Percentiles rank a stretch among this genome's conserved stretches.
Conservation (phyloP, 257 asterid species). For the Rehmannia glutinosa region DNA sequence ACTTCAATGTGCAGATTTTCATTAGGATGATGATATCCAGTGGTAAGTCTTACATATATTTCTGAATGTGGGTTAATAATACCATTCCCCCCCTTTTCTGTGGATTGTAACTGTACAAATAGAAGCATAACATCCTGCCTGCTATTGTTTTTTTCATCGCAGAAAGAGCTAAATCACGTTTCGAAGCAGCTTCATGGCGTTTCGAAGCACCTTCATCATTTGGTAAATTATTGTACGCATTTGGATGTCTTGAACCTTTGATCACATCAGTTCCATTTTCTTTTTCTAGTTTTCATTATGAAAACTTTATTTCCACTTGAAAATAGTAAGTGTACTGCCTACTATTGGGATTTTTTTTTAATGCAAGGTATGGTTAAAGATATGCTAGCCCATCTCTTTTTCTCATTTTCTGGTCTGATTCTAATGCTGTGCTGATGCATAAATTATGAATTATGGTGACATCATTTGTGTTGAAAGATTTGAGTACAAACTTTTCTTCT, state of each 20-base stretch:
- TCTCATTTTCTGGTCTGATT: neutral
- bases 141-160: slow-evolving; percentile 22
- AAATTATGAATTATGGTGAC: neutral
- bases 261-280: neutral
- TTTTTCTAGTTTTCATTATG: neutral
- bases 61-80: neutral
- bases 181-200: slow-evolving; percentile 50
- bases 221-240: slow-evolving; percentile 37
- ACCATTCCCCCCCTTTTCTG: too few species aligned
- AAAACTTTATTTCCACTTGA: neutral
- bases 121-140: neutral
- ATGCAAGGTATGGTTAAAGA: slow-evolving; percentile 1
- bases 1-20: neutral
- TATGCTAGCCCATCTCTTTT: neutral
- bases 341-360: neutral
- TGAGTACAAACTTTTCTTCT: neutral
- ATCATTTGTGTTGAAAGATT: neutral
- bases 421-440: neutral
- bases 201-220: slow-evolving; percentile 44
- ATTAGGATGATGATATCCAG: neutral
- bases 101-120: neutral
- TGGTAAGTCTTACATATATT: neutral
- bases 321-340: neutral
- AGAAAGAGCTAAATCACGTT: slow-evolving; percentile 70
- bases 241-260: neutral